Conservation (phyloP, 139 green algal species). For the Micromonas commoda region DNA sequence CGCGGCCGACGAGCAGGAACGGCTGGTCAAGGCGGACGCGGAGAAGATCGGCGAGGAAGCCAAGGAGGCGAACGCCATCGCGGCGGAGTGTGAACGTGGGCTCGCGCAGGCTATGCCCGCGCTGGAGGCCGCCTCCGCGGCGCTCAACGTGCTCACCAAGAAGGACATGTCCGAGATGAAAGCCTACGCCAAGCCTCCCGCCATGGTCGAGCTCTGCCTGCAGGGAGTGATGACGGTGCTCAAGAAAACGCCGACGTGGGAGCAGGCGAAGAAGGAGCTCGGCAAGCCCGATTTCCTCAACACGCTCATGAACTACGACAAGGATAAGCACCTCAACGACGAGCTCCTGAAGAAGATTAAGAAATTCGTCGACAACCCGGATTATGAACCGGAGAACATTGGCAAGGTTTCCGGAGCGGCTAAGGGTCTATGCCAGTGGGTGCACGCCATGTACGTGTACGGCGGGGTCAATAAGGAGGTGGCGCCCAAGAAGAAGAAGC, state of each 20-base stretch:
- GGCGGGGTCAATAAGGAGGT: slow-evolving; percentile 71
- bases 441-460: slow-evolving; percentile 76
- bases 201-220: slow-evolving; percentile 73
- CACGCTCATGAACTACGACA: slow-evolving; percentile 70
- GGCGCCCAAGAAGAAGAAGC: slow-evolving; percentile 69
- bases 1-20: slow-evolving; percentile 77
- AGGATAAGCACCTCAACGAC: slow-evolving; percentile 57
- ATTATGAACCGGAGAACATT: slow-evolving; percentile 59
- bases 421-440: slow-evolving; percentile 72
- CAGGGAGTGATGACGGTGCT: slow-evolving; percentile 63
- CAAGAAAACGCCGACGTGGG: slow-evolving; percentile 65
- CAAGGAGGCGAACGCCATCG: slow-evolving; percentile 69
- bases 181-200: slow-evolving; percentile 75
- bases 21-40: slow-evolving; percentile 74
- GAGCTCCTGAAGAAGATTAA: slow-evolving; percentile 71
- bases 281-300: slow-evolving; percentile 69
- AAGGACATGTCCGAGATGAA: slow-evolving; percentile 81
- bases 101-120: slow-evolving; percentile 73
- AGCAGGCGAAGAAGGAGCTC: slow-evolving; percentile 71
- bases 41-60: slow-evolving; percentile 70
- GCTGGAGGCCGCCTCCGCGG: slow-evolving; percentile 61
- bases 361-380: slow-evolving; percentile 59
- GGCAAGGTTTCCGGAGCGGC: slow-evolving; percentile 51
- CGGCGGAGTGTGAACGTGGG: slow-evolving; percentile 60
- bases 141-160: slow-evolving; percentile 76